phyloP scores from a whole-genome alignment of 345 rosid species.

The Camelina laxa region DNA sequence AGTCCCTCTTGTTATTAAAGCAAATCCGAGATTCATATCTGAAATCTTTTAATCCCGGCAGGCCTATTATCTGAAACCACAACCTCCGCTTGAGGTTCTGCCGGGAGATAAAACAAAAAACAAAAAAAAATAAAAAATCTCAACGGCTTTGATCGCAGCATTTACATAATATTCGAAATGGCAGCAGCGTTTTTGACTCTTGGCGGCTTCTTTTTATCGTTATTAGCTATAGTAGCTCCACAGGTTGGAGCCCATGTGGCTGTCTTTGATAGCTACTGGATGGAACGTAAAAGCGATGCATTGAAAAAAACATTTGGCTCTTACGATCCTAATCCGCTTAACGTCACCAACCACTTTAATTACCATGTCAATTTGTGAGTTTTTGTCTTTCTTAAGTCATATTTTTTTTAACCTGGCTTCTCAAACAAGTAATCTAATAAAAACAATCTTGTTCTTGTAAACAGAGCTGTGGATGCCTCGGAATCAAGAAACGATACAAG shows the following conservation, averaged over 20 bases:
- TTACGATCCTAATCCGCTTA: constrained; percentile 41
- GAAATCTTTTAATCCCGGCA: neutral
- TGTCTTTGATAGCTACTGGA: constrained; percentile 39
- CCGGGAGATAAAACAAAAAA: neutral
- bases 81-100: constrained; percentile 17
- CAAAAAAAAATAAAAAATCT: neutral
- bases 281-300: constrained; percentile 34
- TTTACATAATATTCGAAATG: constrained; percentile 16
- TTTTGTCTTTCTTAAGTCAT: constrained; percentile 22
- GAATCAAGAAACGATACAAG: constrained; percentile 40
- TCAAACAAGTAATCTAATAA: constrained; percentile 22
- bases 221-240: constrained; percentile 23
- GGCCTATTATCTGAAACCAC: neutral
- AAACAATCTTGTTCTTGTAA: neutral
- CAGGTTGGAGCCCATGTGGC: constrained; percentile 28
- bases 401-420: constrained; percentile 8
- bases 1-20: constrained; percentile 26
- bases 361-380: constrained; percentile 41
- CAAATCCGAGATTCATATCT: constrained; percentile 15
- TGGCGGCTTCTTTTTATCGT: constrained; percentile 22
- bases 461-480: constrained; percentile 37
- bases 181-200: constrained; percentile 15
- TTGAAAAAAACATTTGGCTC: constrained; percentile 15
- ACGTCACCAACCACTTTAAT: constrained; percentile 41
- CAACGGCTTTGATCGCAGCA: constrained; percentile 18